Evolutionary conservation across 768 basidiomycete species (phyloP), one percentile per base, ranked within the genome.

Genomic region (Atractiella rhizophila): DNA sequence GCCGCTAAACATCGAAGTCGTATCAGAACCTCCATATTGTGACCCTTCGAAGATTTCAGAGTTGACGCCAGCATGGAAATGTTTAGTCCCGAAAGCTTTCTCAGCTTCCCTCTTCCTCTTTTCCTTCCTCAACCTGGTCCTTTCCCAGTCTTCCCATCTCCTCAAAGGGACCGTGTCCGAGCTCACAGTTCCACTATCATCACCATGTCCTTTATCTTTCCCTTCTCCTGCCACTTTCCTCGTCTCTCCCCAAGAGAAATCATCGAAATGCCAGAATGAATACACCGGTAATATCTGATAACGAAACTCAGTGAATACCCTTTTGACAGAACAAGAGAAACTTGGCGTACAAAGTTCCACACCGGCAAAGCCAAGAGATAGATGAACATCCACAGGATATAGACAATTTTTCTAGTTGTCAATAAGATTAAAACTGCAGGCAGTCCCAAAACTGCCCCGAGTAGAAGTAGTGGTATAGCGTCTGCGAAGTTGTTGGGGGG

Each of bases 81-180:
- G 54, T 18, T 46, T 50, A 10, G 39, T 42, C 7, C 59, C 59
- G 42, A 59, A 61, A 27, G 57, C 53, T 13, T 79, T 70, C 53
- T 85, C 83, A 49, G 91, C 68, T 6, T 94, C 83, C 52, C 64
- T 66, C 43, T 75, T 63, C 43, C 82, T 65, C 46, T 70, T 72
- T 25, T 88, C 47, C 61, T 94, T 96, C 37, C 88, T 75, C 35
- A 96, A 65, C 32, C 91, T 68, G 20, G 83, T 88, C 19, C 85
- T 71, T 55, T 98, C 91, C 91, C 88, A 98, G 52, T 98, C 88
- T 60, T 96, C 91, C 91, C 91, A 98, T 37, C 88, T 69, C n/a
- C 88, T 71, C 56, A 96, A 62, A 0, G 91, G 83, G n/a, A 96
- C 70, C 0, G 68, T 70, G 31, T 65, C 59, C 5, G 68, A 70